A percentile compares a stretch with the other conserved stretches of the same genome.
Evolutionary conservation across 2,329 filamentous ascomycete species (phyloP).

Genomic region (Biscogniauxia sp.): DNA sequence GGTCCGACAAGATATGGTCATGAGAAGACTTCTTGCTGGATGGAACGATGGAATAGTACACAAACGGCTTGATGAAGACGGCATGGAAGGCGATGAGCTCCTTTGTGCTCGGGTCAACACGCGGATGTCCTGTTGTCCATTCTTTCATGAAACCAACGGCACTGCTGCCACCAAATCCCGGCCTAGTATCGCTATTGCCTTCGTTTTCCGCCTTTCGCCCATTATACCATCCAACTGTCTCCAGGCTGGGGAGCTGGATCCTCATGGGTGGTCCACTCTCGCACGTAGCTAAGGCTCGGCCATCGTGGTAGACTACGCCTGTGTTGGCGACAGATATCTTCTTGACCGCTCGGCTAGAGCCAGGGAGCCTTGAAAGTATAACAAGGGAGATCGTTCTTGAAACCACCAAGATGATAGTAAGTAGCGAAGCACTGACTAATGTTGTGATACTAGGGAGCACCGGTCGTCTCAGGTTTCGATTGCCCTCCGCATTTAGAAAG

Average conservation of each 20-base stretch:
- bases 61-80: slow-evolving; percentile 62
- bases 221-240: slow-evolving; percentile 71
- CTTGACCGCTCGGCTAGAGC: slow-evolving; percentile 55
- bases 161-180: slow-evolving; percentile 53
- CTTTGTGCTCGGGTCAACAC: slow-evolving; percentile 61
- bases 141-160: slow-evolving; percentile 62
- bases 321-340: slow-evolving; percentile 72
- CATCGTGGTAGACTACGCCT: slow-evolving; percentile 64
- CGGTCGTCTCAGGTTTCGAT: slow-evolving; percentile 47
- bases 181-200: slow-evolving; percentile 24
- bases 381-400: slow-evolving; percentile 57
- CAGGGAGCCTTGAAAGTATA: slow-evolving; percentile 55
- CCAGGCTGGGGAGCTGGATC: slow-evolving; percentile 59
- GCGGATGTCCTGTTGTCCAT: slow-evolving; percentile 69
- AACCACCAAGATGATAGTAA: slow-evolving; percentile 50
- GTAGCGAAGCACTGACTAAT: slow-evolving; percentile 56
- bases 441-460: slow-evolving; percentile 68
- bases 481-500: slow-evolving; percentile 53
- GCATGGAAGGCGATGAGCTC: slow-evolving; percentile 68
- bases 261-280: slow-evolving; percentile 70
- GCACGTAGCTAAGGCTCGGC: slow-evolving; percentile 65
- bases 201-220: slow-evolving; percentile 55
- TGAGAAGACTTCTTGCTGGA: slow-evolving; percentile 23
- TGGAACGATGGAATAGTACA: slow-evolving; percentile 58
- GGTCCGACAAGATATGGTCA: slow-evolving; percentile 23